phyloP scores from a whole-genome alignment of 805 yeast species.

The Cyberlindnera mississippiensis region DNA sequence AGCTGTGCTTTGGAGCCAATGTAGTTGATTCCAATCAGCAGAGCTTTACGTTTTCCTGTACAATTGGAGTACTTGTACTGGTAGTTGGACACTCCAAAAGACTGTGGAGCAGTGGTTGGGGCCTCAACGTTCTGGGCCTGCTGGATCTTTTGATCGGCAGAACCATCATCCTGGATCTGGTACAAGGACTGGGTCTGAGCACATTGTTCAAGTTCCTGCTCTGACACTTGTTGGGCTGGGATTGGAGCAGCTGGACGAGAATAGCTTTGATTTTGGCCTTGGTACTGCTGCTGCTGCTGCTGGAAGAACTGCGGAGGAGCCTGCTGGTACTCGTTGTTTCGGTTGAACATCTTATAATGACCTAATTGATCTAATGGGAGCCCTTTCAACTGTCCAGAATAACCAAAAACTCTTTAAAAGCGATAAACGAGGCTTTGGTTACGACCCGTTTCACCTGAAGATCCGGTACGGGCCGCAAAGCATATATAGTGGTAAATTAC shows the following conservation, averaged over 20 bases:
- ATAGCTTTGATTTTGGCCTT: neutral
- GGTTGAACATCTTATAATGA: constrained; percentile 3
- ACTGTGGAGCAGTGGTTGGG: constrained; percentile 15
- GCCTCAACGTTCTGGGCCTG: constrained; percentile 9
- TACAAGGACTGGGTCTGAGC: constrained; percentile 18
- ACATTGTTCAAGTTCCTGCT: constrained; percentile 10
- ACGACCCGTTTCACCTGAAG: no score
- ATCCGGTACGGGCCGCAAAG: no score
- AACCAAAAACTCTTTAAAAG: no score
- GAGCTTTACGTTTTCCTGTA: constrained; percentile 68
- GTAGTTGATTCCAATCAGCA: constrained; percentile 77
- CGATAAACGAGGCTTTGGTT: no score
- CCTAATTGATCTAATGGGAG: no score
- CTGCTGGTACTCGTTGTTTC: constrained; percentile 4
- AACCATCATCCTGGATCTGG: constrained; percentile 9
- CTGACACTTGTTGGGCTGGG: constrained; percentile 14
- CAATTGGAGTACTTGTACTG: constrained; percentile 62
- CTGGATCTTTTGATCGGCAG: neutral
- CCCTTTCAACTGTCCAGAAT: no score
- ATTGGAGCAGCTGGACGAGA: constrained; percentile 15
- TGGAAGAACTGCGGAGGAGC: constrained; percentile 9
- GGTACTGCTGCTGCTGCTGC: constrained; percentile 3
- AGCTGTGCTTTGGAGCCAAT: constrained; percentile 57
- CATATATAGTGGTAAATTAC: no score
- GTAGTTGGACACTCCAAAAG: constrained; percentile 12